A percentile compares a stretch with the other conserved stretches of the same genome.
These are phyloP conservation scores for Ricinus communis DNA, from an alignment of 345 rosid species.

Conservation along the genomic window DNA sequence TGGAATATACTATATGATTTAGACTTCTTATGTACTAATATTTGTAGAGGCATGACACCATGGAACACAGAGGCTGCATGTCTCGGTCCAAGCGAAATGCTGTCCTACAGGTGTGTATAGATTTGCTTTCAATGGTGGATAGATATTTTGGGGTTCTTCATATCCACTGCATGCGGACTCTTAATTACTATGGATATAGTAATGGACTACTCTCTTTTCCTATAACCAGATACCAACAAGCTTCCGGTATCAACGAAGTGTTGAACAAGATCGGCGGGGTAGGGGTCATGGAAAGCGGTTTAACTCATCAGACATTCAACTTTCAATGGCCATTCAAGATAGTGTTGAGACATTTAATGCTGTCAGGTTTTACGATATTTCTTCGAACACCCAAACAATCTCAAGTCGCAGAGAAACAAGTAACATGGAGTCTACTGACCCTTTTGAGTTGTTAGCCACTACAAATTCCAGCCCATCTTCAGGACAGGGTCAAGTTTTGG, in stretches of 20 bases:
- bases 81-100: conserved; percentile 29
- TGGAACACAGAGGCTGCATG: conserved; percentile 28
- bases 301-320: conserved; percentile 14
- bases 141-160: not conserved
- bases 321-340: conserved; percentile 17
- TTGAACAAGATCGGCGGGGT: conserved; percentile 19
- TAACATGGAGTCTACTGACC: not conserved
- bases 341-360: conserved; percentile 14
- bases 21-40: not conserved
- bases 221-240: conserved; percentile 24
- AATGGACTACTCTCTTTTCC: not conserved
- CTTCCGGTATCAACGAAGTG: conserved; percentile 13
- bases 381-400: not conserved
- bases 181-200: not conserved
- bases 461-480: conserved; percentile 3
- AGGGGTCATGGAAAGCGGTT: conserved; percentile 7
- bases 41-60: conserved; percentile 27
- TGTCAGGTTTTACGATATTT: not conserved
- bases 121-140: not conserved
- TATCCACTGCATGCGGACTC: not conserved
- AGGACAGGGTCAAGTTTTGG: too few species aligned
- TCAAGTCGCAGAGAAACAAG: not conserved
- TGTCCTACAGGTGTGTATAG: conserved; percentile 19
- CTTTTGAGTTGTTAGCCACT: conserved; percentile 15
- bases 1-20: not conserved